phyloP scores from a whole-genome alignment of 164 flowering plant genomes.

The Kingdonia uniflora region DNA sequence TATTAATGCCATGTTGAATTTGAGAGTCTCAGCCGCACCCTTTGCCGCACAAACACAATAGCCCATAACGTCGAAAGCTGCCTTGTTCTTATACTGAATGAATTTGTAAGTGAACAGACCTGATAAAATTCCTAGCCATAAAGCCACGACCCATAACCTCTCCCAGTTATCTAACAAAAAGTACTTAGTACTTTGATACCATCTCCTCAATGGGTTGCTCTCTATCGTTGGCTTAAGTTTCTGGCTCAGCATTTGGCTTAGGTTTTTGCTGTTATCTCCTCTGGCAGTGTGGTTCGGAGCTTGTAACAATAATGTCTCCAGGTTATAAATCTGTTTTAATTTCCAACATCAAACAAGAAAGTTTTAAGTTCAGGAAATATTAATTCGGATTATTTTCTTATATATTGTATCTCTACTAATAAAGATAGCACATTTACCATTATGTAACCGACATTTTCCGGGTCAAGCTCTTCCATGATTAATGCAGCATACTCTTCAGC shows the following conservation, averaged over 20 bases:
- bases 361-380: neutral
- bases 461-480: conserved; percentile 60
- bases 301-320: conserved; percentile 27
- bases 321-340: conserved; percentile 16
- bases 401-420: too few relatives aligned
- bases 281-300: conserved; percentile 19
- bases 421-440: conserved; percentile 18
- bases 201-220: conserved; percentile 25
- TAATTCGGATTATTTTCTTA: neutral
- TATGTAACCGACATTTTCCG: conserved; percentile 33
- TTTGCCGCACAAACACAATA: conserved; percentile 50
- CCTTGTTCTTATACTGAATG: conserved; percentile 29
- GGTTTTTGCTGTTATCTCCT: conserved; percentile 16
- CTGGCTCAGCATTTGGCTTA: conserved; percentile 30
- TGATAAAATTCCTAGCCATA: conserved; percentile 29
- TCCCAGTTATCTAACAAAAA: conserved; percentile 43
- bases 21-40: conserved; percentile 55
- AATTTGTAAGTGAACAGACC: conserved; percentile 43
- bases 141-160: conserved; percentile 38
- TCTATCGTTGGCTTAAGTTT: conserved; percentile 25
- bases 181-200: conserved; percentile 26
- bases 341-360: neutral
- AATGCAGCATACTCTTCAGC: conserved; percentile 52
- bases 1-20: conserved; percentile 63
- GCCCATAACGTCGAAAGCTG: conserved; percentile 44